Conservation (phyloP, 768 basidiomycete species). For the Hygrophorus russula region DNA sequence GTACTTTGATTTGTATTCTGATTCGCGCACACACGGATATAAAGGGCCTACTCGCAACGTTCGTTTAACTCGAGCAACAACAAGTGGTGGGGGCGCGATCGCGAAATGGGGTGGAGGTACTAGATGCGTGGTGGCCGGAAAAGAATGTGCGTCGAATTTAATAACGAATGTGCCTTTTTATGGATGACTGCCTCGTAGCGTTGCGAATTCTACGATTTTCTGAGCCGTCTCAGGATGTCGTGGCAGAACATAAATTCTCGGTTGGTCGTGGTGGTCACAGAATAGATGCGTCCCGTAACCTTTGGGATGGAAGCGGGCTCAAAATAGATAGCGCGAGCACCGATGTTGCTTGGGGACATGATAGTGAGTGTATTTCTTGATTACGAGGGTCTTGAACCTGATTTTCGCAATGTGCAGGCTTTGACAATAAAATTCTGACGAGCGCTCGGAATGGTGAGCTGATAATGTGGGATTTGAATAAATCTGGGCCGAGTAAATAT, state of each 20-base stretch:
- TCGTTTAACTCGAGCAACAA: constrained; percentile 46
- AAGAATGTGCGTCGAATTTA: constrained; percentile 41
- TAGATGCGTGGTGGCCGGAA: constrained; percentile 66
- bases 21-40: constrained; percentile 28
- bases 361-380: constrained; percentile 29
- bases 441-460: constrained; percentile 76
- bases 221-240: constrained; percentile 27
- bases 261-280: constrained; percentile 51
- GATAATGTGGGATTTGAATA: constrained; percentile 75
- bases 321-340: constrained; percentile 73
- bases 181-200: constrained; percentile 22
- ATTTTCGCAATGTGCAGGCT: constrained; percentile 28
- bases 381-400: background rate
- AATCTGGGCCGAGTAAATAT: constrained; percentile 53
- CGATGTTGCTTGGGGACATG: constrained; percentile 72
- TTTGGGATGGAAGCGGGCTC: constrained; percentile 69
- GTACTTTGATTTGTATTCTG: constrained; percentile 25
- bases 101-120: constrained; percentile 56
- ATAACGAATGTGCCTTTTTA: no score
- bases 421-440: constrained; percentile 67
- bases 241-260: constrained; percentile 37
- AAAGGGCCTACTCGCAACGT: constrained; percentile 39
- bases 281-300: constrained; percentile 63
- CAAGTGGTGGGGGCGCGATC: constrained; percentile 55
- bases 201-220: constrained; percentile 50